A percentile compares a stretch with the other conserved stretches of the same genome.
phyloP scores from a whole-genome alignment of 176 grass and related monocot species.

The Tuctoria greenei region DNA sequence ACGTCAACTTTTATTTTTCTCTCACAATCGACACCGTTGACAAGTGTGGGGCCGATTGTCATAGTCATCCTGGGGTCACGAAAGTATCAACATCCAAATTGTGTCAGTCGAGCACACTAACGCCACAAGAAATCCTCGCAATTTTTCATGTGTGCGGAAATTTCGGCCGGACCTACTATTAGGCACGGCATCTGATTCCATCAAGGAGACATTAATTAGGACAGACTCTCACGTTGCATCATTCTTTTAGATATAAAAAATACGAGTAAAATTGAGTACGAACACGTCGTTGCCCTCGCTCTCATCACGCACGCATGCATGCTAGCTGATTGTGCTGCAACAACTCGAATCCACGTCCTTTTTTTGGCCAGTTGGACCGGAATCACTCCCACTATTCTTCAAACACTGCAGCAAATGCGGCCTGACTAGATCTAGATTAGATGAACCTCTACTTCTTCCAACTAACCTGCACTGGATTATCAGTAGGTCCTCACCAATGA shows the following conservation, averaged over 20 bases:
- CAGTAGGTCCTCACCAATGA: conserved; percentile 25
- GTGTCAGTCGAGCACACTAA: not conserved
- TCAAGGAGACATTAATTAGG: not conserved
- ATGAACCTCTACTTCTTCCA: not conserved
- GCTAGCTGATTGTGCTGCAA: conserved; percentile 25
- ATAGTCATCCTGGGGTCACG: not conserved
- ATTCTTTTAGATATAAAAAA: not conserved
- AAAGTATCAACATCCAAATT: not conserved
- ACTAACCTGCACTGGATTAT: not conserved
- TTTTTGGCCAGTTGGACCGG: not conserved
- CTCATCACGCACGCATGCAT: not conserved
- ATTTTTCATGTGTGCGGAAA: not conserved
- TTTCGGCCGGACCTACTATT: not conserved
- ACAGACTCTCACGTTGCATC: conserved; percentile 8
- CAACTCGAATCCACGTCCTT: not conserved
- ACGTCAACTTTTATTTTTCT: not conserved
- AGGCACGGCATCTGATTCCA: conserved; percentile 8
- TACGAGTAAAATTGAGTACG: not conserved
- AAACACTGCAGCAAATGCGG: conserved; percentile 3
- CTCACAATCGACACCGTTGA: not conserved
- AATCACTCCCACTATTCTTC: conserved; percentile 24
- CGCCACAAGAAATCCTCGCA: not conserved
- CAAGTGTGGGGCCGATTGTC: not conserved
- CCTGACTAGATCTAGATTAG: conserved; percentile 40
- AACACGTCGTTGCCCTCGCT: not conserved